Conservation (phyloP, 1,284 basidiomycete species). For the Dichomitus squalens region DNA sequence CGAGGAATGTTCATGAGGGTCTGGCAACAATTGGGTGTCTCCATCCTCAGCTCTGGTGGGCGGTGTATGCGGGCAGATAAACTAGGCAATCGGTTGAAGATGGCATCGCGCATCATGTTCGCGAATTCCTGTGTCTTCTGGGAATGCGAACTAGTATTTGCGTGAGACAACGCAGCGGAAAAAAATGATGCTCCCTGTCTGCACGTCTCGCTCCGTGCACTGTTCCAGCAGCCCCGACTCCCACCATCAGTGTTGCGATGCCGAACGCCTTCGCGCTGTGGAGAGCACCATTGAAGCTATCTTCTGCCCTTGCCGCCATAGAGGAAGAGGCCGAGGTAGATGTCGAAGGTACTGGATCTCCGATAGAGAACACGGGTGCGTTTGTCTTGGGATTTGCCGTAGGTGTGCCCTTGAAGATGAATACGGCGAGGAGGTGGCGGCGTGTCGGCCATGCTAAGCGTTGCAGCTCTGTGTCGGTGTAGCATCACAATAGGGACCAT, state of each 20-base stretch:
- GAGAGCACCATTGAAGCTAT: constrained; percentile 44
- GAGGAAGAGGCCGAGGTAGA: constrained; percentile 3
- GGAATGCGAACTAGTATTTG: not conserved
- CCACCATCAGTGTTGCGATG: constrained; percentile 45
- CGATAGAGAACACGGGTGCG: constrained; percentile 1
- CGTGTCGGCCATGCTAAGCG: constrained; percentile 21
- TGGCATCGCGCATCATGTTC: constrained; percentile 46
- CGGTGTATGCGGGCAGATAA: constrained; percentile 56
- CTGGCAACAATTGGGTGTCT: constrained; percentile 1
- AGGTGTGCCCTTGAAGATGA: not conserved
- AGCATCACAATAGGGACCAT: constrained; percentile 38
- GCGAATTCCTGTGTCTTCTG: constrained; percentile 59
- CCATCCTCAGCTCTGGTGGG: constrained; percentile 39
- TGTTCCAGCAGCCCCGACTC: constrained; percentile 33
- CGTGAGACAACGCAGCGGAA: no score
- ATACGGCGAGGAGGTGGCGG: constrained; percentile 32
- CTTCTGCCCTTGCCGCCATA: constrained; percentile 8
- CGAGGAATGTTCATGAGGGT: not conserved
- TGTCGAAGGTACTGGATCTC: not conserved
- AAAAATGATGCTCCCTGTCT: constrained; percentile 36
- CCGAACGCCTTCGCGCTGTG: constrained; percentile 47
- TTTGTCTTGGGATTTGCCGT: constrained; percentile 13
- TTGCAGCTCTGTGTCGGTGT: constrained; percentile 32
- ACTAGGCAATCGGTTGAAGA: constrained; percentile 48
- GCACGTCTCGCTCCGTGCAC: constrained; percentile 43